Base-by-base conservation (phyloP, 2,329 filamentous ascomycete species). In the Rutstroemia sp. region DNA sequence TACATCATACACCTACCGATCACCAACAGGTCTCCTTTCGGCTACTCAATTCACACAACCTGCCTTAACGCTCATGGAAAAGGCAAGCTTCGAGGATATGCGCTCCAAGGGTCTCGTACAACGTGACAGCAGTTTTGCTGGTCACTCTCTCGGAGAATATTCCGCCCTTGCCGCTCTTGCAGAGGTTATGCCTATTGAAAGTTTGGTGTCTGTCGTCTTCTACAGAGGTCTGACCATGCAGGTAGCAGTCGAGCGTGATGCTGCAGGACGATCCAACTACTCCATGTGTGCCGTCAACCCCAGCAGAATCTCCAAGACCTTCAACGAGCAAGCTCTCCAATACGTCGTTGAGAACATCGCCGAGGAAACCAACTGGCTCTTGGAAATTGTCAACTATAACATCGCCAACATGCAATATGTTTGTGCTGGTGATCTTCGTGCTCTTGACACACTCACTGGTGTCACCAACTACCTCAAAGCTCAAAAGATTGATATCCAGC, bases 181-280 rank as follows among this genome's bases (percentile, higher is more conserved):
- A 10, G 92, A 99, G 69, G 94, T 99, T 70, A 96, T 99, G 89
- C 94, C 95, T n/a, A 99, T 99, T 68, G 94, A 99, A 78, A 94
- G 88, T 65, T 79, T 99, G 72, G 94, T 99, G 2, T 97, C 94
- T 0, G 94, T 99, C 48, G 95, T 99, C 55, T 99, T 99, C 81
- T 99, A 99, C 78, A 91, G 94, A 73, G 94, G 94, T 69, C 78
- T 99, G 68, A 99, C 94, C 21, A 99, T 99, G 94, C 94, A 99
- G 75, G 94, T 99, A 48, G 94, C 94, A 23, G 94, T 99, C 62
- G 94, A 97, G 78, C 91, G 94, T 71, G 94, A 99, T 72, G 92
- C 87, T 58, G 78, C 83, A 62, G 94, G 94, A 39, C 88, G 94
- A 56, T 96, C 92, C 65, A 97, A 97, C 80, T 99, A 99, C 79